Percentiles rank a stretch among this genome's conserved stretches.
Conservation (phyloP, 495 filamentous ascomycete genomes). For the Trichoderma virens region DNA sequence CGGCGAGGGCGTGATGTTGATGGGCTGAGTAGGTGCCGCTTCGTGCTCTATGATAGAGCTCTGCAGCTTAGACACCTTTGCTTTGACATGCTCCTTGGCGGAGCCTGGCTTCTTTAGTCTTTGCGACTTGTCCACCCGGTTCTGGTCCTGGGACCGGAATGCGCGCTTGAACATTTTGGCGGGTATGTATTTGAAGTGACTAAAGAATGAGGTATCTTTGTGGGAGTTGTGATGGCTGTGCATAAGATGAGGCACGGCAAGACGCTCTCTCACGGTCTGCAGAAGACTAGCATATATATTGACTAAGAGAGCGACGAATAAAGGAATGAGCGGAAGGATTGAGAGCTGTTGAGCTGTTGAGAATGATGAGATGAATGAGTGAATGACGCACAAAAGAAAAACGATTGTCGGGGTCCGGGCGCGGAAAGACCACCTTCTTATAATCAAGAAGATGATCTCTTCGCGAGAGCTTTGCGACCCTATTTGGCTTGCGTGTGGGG, state of each 20-base stretch:
- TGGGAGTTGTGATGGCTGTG: slow-evolving; percentile 23
- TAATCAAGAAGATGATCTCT: slow-evolving; percentile 36
- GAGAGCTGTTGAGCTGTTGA: too few relatives aligned
- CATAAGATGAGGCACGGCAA: slow-evolving; percentile 24
- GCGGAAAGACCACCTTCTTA: slow-evolving; percentile 20
- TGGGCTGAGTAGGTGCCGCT: slow-evolving; percentile 30
- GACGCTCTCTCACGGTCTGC: slow-evolving; percentile 17
- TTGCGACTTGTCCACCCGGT: slow-evolving; percentile 68
- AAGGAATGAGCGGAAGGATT: slow-evolving; percentile 22
- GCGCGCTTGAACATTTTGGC: slow-evolving; percentile 77
- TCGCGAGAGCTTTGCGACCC: slow-evolving; percentile 42
- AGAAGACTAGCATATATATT: slow-evolving; percentile 16
- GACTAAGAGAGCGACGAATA: slow-evolving; percentile 42
- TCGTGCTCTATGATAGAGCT: slow-evolving; percentile 36
- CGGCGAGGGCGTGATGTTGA: slow-evolving; percentile 47
- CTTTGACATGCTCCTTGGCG: slow-evolving; percentile 50
- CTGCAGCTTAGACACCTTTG: slow-evolving; percentile 66
- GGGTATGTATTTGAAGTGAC: slow-evolving; percentile 22
- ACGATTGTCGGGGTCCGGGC: slow-evolving; percentile 41
- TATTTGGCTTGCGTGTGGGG: slow-evolving; percentile 39
- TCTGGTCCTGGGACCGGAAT: slow-evolving; percentile 55
- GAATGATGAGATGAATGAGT: slow-evolving; percentile 24
- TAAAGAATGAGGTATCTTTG: slow-evolving; percentile 19
- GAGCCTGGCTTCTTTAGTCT: slow-evolving; percentile 59
- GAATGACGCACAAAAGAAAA: slow-evolving; percentile 37